Evolutionary conservation across 257 asterid genomes (phyloP).

Genomic region (Salvia miltiorrhiza): DNA sequence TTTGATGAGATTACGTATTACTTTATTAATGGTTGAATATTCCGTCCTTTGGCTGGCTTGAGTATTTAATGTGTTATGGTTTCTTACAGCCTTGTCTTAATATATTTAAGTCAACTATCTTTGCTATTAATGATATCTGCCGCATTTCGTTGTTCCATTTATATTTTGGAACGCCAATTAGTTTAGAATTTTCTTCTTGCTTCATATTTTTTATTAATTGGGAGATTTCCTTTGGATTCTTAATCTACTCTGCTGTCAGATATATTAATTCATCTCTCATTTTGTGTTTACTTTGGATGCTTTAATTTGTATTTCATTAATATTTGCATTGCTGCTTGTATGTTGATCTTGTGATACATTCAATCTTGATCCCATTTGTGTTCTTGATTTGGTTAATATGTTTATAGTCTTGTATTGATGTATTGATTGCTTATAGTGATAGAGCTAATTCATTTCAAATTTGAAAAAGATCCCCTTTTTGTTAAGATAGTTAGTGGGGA

Average conservation of each 20-base stretch:
- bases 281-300: neutral
- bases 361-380: conserved; percentile 23
- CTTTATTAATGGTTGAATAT: conserved; percentile 23
- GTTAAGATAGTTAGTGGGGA: neutral
- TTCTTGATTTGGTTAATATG: neutral
- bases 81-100: neutral
- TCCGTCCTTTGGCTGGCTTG: conserved; percentile 21
- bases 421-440: neutral
- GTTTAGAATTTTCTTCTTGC: conserved; percentile 2
- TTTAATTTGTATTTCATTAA: neutral
- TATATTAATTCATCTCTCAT: conserved; percentile 2
- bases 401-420: neutral
- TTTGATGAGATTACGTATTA: neutral
- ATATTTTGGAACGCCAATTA: neutral
- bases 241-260: conserved; percentile 16
- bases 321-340: neutral
- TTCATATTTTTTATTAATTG: neutral
- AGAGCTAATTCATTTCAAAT: neutral
- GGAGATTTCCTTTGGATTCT: conserved; percentile 9
- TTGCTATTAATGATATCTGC: neutral
- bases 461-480: neutral
- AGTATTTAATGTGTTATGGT: neutral
- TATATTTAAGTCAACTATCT: conserved; percentile 3
- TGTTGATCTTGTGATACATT: conserved; percentile 9
- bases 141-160: neutral